Evolutionary conservation across 2,329 filamentous ascomycete species (phyloP), one percentile per base, ranked within the genome.

Genomic region (Tolypocladium tropicale): DNA sequence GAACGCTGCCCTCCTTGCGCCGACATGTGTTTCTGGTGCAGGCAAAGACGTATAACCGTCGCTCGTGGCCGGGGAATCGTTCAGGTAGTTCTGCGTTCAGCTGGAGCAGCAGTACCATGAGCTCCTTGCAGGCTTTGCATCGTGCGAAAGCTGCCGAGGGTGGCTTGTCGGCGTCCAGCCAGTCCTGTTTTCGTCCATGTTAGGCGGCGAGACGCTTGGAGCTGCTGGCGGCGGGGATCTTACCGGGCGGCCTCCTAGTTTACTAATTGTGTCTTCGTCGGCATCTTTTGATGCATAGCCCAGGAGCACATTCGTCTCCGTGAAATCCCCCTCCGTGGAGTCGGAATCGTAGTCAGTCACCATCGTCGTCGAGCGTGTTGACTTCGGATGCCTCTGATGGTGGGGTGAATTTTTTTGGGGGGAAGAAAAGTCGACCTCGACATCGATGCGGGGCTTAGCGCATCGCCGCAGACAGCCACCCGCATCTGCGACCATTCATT

Each of bases 51-150:
- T 96, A 97, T 21, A 99, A 70, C 59, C 93, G 83, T 62, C 94
- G 81, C 66, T 96, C 90, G 71, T 97, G 90, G 56, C 86, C 84
- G 2, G 91, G 88, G 66, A 96, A 96, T 52, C 84, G 80, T 55
- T 93, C 88, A 16, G 91, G 92, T 4, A 97, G 79, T 68, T 96
- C 91, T 64, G 84, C 92, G 71, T 99, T 90, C 32, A 99, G 81
- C 71, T 99, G 91, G 51, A 99, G 81, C 3, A 99, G 81, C 12
- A 97, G 79, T 1, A 84, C 85, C 83, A 96, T 90, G 54, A 90
- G 73, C 54, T 85, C 82, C 62, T 90, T 89, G 82, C 94, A 99
- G 61, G 89, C 81, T 72, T 89, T 90, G 76, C 94, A 99, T 72
- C 85, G 87, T 25, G 89, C 90, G 11, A 95, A 79, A 1, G 85